A percentile compares a stretch with the other conserved stretches of the same genome.
These are phyloP conservation scores for Phialophora verrucosa DNA, from an alignment of 2,329 filamentous ascomycete species.

Conservation along the genomic window DNA sequence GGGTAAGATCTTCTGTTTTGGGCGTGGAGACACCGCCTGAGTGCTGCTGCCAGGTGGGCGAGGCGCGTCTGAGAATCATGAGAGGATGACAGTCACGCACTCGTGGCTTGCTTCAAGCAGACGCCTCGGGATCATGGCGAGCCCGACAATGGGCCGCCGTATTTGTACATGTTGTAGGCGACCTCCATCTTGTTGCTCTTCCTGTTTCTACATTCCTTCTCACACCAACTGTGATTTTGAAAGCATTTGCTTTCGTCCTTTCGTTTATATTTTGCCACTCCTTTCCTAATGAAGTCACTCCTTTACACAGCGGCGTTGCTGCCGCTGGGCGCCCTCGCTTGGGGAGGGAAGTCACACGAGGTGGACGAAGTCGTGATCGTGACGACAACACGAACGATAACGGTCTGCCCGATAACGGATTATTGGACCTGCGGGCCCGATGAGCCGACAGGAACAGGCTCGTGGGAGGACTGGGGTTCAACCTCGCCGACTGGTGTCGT, in stretches of 20 bases:
- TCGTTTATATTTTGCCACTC: constrained; percentile 37
- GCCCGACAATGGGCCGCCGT: constrained; percentile 10
- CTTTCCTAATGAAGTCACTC: constrained; percentile 35
- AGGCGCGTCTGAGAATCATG: constrained; percentile 9
- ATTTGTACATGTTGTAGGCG: constrained; percentile 16
- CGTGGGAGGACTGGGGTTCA: constrained; percentile 13
- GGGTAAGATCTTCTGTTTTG: constrained; percentile 7
- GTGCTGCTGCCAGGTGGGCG: not conserved
- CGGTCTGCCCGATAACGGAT: constrained; percentile 36
- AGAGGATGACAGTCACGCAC: not conserved
- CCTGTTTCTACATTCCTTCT: constrained; percentile 18
- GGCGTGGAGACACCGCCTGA: not conserved
- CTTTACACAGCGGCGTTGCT: constrained; percentile 33
- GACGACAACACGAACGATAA: constrained; percentile 33
- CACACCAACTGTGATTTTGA: constrained; percentile 28
- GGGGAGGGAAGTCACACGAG: constrained; percentile 18
- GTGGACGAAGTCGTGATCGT: constrained; percentile 32
- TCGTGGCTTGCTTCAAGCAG: constrained; percentile 16
- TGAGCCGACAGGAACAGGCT: constrained; percentile 17
- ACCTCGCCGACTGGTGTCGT: constrained; percentile 2
- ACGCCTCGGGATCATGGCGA: constrained; percentile 8
- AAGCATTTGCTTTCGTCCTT: constrained; percentile 39
- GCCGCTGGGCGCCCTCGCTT: constrained; percentile 28
- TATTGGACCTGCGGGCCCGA: constrained; percentile 31
- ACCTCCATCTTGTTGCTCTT: constrained; percentile 8